phyloP scores from a whole-genome alignment of 1,284 basidiomycete species.

The Somion occarium region DNA sequence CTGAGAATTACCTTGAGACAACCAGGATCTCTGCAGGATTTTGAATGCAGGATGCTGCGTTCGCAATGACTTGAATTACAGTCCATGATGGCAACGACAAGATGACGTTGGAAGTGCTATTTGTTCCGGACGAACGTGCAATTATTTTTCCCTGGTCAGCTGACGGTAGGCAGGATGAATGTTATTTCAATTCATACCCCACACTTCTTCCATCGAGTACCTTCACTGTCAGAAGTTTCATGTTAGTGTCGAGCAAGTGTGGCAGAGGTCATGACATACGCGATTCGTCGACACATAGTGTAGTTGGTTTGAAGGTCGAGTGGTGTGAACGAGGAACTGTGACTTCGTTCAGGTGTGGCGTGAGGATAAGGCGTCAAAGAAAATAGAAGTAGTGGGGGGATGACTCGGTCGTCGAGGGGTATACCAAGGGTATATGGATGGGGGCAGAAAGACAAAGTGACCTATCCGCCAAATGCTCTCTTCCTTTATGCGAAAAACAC shows the following conservation, averaged over 20 bases:
- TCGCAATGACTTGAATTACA: slow-evolving; percentile 59
- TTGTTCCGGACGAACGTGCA: slow-evolving; percentile 9
- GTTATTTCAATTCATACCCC: slow-evolving; percentile 41
- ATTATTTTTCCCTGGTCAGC: slow-evolving; percentile 16
- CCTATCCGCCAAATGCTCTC: slow-evolving; percentile 7
- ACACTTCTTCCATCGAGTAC: slow-evolving; percentile 65
- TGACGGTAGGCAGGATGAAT: slow-evolving; percentile 10
- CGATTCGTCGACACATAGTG: slow-evolving; percentile 33
- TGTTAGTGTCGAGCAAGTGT: slow-evolving; percentile 6
- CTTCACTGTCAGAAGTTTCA: slow-evolving; percentile 44
- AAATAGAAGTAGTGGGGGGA: background rate
- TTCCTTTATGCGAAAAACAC: slow-evolving; percentile 21
- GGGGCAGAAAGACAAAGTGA: slow-evolving; percentile 10
- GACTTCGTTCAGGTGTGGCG: no score
- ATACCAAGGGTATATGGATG: background rate
- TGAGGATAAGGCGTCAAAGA: slow-evolving; percentile 1
- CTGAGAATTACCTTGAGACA: slow-evolving; percentile 44
- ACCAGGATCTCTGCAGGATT: slow-evolving; percentile 41
- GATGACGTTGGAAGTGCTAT: slow-evolving; percentile 72
- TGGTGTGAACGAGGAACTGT: no score
- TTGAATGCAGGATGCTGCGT: slow-evolving; percentile 56
- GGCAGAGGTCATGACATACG: slow-evolving; percentile 24
- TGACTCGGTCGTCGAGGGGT: background rate
- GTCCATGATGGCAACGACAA: slow-evolving; percentile 63
- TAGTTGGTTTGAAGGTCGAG: slow-evolving; percentile 3